A percentile compares a stretch with the other conserved stretches of the same genome.
phyloP scores from a whole-genome alignment of 164 flowering plant genomes.

The grape (Vitis vinifera) region DNA sequence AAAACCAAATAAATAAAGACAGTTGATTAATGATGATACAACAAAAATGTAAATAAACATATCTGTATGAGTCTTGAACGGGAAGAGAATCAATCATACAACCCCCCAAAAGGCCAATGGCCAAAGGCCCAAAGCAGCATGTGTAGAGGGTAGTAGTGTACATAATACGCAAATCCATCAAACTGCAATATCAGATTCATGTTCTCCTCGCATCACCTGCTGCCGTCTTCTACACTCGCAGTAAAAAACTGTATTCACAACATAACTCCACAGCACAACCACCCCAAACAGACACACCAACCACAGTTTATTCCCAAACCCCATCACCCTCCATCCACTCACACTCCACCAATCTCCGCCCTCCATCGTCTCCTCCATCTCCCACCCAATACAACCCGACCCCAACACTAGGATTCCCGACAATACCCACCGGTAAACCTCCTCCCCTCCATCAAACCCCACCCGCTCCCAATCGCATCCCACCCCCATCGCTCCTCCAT shows the following conservation, averaged over 20 bases:
- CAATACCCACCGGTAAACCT: conserved; percentile 40
- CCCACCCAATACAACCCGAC: conserved; percentile 30
- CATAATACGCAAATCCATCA: no score
- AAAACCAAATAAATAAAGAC: no score
- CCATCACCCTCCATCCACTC: conserved; percentile 14
- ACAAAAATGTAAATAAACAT: no score
- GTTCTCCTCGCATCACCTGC: neutral
- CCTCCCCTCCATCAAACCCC: conserved; percentile 43
- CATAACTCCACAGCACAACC: conserved; percentile 36
- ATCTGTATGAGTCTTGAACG: no score
- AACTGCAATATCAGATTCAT: neutral
- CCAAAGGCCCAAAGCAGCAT: no score
- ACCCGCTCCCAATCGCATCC: conserved; percentile 46
- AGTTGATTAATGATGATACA: no score
- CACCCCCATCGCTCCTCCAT: conserved; percentile 44
- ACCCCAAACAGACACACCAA: conserved; percentile 33
- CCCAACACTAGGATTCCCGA: conserved; percentile 28
- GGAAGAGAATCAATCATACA: no score
- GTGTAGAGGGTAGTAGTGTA: no score
- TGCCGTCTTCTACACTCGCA: conserved; percentile 34
- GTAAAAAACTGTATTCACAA: conserved; percentile 35
- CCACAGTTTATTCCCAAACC: conserved; percentile 14
- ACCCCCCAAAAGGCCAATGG: no score
- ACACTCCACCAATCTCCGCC: conserved; percentile 8
- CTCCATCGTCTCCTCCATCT: conserved; percentile 22